Percentiles rank a stretch among this genome's conserved stretches.
phyloP scores from a whole-genome alignment of 148 eudicot genomes.

The Nyssa sinensis region DNA sequence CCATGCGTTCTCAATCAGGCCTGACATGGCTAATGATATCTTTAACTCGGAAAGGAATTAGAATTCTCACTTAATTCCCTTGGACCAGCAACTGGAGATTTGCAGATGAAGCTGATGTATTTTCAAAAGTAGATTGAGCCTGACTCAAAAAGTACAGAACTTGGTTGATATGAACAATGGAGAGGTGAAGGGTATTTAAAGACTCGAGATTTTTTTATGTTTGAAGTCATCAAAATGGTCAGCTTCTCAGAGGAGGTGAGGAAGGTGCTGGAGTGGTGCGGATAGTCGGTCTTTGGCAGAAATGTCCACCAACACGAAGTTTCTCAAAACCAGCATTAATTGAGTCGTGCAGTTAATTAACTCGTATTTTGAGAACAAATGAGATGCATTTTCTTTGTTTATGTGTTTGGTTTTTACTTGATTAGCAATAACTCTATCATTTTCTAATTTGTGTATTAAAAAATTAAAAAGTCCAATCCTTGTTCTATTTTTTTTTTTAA shows the following conservation, averaged over 20 bases:
- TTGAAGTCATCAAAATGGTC: neutral
- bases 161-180: neutral
- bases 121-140: too few relatives aligned
- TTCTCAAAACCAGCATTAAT: too few relatives aligned
- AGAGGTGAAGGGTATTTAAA: neutral
- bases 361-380: neutral
- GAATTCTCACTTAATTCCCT: too few relatives aligned
- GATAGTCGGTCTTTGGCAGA: neutral
- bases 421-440: too few relatives aligned
- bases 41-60: too few relatives aligned
- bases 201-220: neutral
- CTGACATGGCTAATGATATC: slow-evolving; percentile 4
- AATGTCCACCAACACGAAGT: neutral
- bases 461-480: too few relatives aligned
- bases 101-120: too few relatives aligned
- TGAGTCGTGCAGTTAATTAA: too few relatives aligned
- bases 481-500: too few relatives aligned
- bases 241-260: neutral
- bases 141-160: neutral
- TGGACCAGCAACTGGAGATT: too few relatives aligned
- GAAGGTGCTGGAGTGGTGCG: neutral
- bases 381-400: neutral
- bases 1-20: neutral
- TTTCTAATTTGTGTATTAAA: neutral
- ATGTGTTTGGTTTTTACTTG: too few relatives aligned